These are phyloP conservation scores for Colletotrichum sp. DNA, from an alignment of 2,329 filamentous ascomycete species.

Conservation along the genomic window DNA sequence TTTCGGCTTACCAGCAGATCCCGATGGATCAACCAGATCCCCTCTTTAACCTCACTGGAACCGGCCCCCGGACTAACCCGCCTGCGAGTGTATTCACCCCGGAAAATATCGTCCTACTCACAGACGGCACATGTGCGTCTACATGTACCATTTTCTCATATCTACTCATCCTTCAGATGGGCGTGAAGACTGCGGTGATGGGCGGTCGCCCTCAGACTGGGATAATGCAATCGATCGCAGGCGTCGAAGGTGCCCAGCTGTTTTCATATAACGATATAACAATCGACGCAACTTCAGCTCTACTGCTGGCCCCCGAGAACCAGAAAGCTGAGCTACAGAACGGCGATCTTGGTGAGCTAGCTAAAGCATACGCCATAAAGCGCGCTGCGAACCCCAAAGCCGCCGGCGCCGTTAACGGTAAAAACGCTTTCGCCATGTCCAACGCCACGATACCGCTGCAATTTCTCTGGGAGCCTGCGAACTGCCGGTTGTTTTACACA, in stretches of 20 bases:
- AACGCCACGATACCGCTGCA: constrained; percentile 44
- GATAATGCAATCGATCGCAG: constrained; percentile 53
- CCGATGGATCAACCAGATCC: constrained; percentile 38
- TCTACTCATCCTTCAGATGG: constrained; percentile 55
- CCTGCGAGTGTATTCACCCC: constrained; percentile 51
- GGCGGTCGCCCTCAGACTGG: constrained; percentile 50
- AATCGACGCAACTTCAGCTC: constrained; percentile 27
- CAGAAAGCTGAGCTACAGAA: constrained; percentile 19
- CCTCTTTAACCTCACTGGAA: constrained; percentile 47
- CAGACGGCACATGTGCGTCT: constrained; percentile 59
- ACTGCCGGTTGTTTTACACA: constrained; percentile 54
- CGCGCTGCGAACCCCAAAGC: constrained; percentile 26
- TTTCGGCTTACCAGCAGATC: constrained; percentile 50
- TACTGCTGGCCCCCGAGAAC: constrained; percentile 26
- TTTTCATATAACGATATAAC: constrained; percentile 33
- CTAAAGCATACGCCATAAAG: constrained; percentile 36
- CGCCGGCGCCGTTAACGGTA: constrained; percentile 37
- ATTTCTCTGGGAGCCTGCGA: constrained; percentile 49
- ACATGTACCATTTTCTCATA: constrained; percentile 62
- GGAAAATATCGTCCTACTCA: constrained; percentile 58
- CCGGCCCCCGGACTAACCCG: constrained; percentile 41
- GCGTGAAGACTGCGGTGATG: constrained; percentile 50
- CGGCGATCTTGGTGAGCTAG: constrained; percentile 33
- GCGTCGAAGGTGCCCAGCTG: constrained; percentile 50
- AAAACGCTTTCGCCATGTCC: constrained; percentile 36